Percentiles rank a stretch among this genome's conserved stretches.
Conservation (phyloP, 257 asterid genomes). For the Cruciata laevipes region DNA sequence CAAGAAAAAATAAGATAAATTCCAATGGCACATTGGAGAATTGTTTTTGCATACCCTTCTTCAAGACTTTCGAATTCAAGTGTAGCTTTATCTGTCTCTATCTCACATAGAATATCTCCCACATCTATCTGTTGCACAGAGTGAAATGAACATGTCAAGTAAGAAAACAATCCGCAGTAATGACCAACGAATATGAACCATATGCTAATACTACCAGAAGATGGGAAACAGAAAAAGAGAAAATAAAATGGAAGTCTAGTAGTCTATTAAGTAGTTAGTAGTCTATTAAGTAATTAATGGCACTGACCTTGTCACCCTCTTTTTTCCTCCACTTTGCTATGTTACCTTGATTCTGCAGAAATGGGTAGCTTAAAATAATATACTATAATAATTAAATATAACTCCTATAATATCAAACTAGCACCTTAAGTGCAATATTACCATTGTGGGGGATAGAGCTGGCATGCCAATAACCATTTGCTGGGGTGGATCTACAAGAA, state of each 20-base stretch:
- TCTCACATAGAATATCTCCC: conserved; percentile 92
- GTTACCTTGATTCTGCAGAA: conserved; percentile 87
- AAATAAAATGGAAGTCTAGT: background rate
- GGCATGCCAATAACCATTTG: conserved; percentile 85
- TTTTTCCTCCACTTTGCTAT: conserved; percentile 85
- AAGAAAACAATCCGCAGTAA: background rate
- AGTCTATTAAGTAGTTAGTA: background rate
- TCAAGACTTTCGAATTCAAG: conserved; percentile 92
- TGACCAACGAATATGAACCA: background rate
- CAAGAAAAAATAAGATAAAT: background rate
- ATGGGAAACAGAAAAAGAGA: background rate
- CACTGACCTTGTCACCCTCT: conserved; percentile 96
- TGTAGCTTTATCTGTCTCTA: conserved; percentile 99
- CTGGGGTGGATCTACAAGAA: conserved; percentile 55
- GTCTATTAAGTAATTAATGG: conserved; percentile 7
- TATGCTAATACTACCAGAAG: background rate
- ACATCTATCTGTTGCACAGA: conserved; percentile 63
- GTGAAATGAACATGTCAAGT: background rate
- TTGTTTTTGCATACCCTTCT: conserved; percentile 64
- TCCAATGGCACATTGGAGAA: conserved; percentile 7
- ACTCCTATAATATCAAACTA: background rate
- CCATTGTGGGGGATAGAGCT: conserved; percentile 99
- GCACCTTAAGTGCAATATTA: conserved; percentile 28
- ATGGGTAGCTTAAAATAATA: conserved; percentile 13
- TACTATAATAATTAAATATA: conserved; percentile 11